A percentile compares a stretch with the other conserved stretches of the same genome.
phyloP scores from a whole-genome alignment of 2,329 filamentous ascomycete species.

The Cryphonectria parasitica region DNA sequence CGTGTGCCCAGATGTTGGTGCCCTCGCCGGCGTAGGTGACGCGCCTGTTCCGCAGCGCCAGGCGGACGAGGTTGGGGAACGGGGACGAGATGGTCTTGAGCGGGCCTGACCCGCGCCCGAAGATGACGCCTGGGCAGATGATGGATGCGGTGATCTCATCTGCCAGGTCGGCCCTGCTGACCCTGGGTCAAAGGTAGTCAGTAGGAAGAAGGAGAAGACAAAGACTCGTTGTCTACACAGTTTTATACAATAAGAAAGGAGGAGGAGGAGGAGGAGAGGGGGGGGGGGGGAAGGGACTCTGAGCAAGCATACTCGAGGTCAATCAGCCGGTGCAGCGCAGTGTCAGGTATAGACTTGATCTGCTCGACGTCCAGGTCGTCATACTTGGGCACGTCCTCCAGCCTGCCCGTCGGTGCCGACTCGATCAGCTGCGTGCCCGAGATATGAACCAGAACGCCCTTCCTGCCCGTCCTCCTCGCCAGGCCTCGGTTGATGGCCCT shows the following conservation, averaged over 20 bases:
- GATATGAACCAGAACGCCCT: conserved; percentile 13
- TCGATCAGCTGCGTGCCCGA: conserved; percentile 19
- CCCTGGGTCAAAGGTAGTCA: background rate
- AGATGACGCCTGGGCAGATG: conserved; percentile 18
- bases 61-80: conserved; percentile 12
- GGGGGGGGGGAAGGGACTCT: too few relatives aligned
- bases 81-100: conserved; percentile 17
- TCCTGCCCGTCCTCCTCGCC: background rate
- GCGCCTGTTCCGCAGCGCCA: conserved; percentile 13
- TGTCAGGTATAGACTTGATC: conserved; percentile 14
- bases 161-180: conserved; percentile 10
- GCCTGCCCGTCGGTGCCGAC: conserved; percentile 10
- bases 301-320: conserved; percentile 7
- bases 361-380: conserved; percentile 11
- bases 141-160: conserved; percentile 16
- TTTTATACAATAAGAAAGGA: too few relatives aligned
- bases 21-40: conserved; percentile 13
- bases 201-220: background rate
- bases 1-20: conserved; percentile 18
- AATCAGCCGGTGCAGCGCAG: conserved; percentile 5
- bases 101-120: conserved; percentile 12
- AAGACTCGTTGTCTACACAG: too few relatives aligned
- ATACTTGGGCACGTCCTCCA: conserved; percentile 12
- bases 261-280: too few relatives aligned
- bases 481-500: conserved; percentile 15